Evolutionary conservation across 176 grass and related monocot genomes (phyloP).

Genomic region (Oryza glaberrima): DNA sequence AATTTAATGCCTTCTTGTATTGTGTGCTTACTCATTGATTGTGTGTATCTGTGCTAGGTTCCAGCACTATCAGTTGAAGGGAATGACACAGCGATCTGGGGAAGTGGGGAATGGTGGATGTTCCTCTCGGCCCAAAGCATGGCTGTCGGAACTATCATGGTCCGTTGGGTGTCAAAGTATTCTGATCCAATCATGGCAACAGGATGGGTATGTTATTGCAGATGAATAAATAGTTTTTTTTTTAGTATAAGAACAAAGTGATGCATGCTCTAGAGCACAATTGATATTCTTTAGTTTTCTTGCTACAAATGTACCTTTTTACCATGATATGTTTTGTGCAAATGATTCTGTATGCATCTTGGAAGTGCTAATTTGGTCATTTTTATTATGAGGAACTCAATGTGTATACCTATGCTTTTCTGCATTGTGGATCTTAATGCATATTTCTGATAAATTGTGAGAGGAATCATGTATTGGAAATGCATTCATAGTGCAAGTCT

Average conservation of each 20-base stretch:
- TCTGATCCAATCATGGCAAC: constrained; percentile 97
- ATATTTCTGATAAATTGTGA: background rate
- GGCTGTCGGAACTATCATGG: constrained; percentile 91
- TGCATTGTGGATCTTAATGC: constrained; percentile 6
- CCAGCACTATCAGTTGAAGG: constrained; percentile 74
- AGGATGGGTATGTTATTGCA: constrained; percentile 80
- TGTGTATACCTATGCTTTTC: background rate
- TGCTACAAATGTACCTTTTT: background rate
- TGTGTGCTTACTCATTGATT: constrained; percentile 11
- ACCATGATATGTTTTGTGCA: background rate
- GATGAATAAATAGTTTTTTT: constrained; percentile 18
- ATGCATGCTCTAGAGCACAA: background rate
- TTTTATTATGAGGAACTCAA: constrained; percentile 2
- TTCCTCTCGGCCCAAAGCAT: constrained; percentile 99
- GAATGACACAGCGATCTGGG: constrained; percentile 64
- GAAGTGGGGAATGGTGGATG: constrained; percentile 97
- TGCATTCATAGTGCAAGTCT: constrained; percentile 6
- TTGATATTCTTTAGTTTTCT: background rate
- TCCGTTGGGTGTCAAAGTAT: constrained; percentile 95
- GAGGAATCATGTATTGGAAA: background rate
- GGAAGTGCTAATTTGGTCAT: background rate
- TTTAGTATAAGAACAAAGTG: background rate
- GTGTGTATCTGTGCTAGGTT: constrained; percentile 49
- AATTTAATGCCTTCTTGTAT: background rate
- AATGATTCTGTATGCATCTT: constrained; percentile 6